Conservation (phyloP, 495 filamentous ascomycete genomes). For the Penicillium canescens region DNA sequence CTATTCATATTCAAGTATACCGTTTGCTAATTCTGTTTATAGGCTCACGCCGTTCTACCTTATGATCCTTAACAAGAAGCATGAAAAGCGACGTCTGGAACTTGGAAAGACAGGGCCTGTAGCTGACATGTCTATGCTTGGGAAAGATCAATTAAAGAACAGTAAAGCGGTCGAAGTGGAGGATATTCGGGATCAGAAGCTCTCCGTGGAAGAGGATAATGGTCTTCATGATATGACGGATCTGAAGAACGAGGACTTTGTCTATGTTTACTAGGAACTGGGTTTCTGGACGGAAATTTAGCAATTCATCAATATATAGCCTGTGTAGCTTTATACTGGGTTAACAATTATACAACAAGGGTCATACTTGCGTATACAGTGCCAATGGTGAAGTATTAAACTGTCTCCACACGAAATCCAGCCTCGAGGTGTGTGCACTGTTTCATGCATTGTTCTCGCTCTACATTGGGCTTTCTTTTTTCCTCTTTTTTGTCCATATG, state of each 20-base stretch:
- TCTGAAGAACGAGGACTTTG: slow-evolving; percentile 30
- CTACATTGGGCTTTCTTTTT: no score
- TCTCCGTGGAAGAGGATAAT: slow-evolving; percentile 11
- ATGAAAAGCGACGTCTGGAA: slow-evolving; percentile 42
- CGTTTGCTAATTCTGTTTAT: not conserved
- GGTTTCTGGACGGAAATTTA: not conserved
- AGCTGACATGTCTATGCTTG: slow-evolving; percentile 23
- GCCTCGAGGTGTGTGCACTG: no score
- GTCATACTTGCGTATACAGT: no score
- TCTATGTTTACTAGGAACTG: slow-evolving; percentile 23
- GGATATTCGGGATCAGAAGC: slow-evolving; percentile 6
- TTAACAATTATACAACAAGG: no score
- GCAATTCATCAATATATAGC: no score
- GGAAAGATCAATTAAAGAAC: slow-evolving; percentile 9
- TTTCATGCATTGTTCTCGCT: no score
- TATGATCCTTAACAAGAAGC: slow-evolving; percentile 45
- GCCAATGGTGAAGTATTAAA: no score
- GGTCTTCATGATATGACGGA: slow-evolving; percentile 29
- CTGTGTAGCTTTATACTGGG: no score
- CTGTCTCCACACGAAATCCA: no score
- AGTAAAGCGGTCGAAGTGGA: slow-evolving; percentile 23
- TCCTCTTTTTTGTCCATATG: no score
- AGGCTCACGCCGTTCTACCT: slow-evolving; percentile 40
- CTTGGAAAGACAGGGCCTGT: slow-evolving; percentile 25
- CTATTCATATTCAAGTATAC: not conserved